phyloP scores from a whole-genome alignment of 2,329 filamentous ascomycete genomes.

The Xylaria sp. region DNA sequence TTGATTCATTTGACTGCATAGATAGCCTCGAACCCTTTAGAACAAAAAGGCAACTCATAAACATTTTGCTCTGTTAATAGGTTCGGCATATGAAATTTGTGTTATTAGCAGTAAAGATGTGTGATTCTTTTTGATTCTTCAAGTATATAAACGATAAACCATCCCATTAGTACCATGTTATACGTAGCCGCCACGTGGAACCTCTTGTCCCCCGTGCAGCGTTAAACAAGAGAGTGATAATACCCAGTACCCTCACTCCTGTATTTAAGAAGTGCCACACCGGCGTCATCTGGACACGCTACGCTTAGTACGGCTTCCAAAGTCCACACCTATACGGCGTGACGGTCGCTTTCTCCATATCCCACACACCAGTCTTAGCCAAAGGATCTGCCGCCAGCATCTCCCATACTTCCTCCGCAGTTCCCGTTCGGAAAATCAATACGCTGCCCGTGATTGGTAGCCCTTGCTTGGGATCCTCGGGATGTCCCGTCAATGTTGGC shows the following conservation, averaged over 20 bases:
- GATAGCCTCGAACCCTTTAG: not conserved
- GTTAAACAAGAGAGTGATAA: not conserved
- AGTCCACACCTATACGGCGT: conserved; percentile 40
- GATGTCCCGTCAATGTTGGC: conserved; percentile 37
- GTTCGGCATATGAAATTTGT: no score
- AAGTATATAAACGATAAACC: no score
- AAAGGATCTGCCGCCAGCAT: conserved; percentile 37
- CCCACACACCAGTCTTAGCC: conserved; percentile 41
- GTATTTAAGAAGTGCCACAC: not conserved
- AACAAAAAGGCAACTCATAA: no score
- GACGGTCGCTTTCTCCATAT: conserved; percentile 38
- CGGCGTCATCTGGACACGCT: not conserved
- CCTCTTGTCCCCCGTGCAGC: not conserved
- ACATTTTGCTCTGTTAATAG: no score
- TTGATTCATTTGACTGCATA: not conserved
- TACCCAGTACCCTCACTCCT: not conserved
- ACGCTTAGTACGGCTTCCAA: conserved; percentile 40
- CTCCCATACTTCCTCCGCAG: conserved; percentile 37
- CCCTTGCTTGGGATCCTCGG: conserved; percentile 28
- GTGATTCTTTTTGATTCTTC: no score
- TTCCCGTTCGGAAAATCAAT: conserved; percentile 36
- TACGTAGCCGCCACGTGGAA: not conserved
- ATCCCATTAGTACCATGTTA: no score
- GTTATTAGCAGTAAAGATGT: no score
- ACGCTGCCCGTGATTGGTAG: conserved; percentile 41